These are phyloP conservation scores for Chenopodium quinoa DNA, from an alignment of 148 eudicot species.

Conservation along the genomic window DNA sequence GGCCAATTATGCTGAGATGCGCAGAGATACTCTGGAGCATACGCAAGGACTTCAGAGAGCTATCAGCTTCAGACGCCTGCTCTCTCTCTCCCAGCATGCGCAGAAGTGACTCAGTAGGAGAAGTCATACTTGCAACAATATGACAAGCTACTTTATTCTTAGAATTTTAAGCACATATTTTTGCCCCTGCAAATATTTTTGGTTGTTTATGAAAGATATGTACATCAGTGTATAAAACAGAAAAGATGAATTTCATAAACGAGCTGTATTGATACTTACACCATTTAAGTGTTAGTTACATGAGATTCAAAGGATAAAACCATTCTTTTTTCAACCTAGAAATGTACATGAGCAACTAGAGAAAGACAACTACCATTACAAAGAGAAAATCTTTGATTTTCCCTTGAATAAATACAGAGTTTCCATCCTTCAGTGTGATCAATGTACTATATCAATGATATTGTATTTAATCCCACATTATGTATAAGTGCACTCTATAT, in stretches of 20 bases:
- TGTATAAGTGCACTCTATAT: background rate
- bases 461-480: background rate
- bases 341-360: background rate
- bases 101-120: conserved; percentile 29
- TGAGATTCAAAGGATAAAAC: background rate
- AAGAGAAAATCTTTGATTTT: conserved; percentile 5
- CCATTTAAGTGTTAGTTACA: background rate
- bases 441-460: background rate
- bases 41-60: conserved; percentile 63
- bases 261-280: background rate
- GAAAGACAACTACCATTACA: background rate
- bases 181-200: background rate
- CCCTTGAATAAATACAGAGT: background rate
- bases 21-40: conserved; percentile 82
- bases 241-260: background rate
- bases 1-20: conserved; percentile 79
- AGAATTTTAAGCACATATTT: background rate
- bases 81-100: conserved; percentile 29
- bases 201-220: background rate
- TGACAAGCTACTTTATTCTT: background rate
- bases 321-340: background rate
- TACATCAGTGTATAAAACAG: background rate
- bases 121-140: background rate
- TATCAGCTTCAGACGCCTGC: conserved; percentile 27
- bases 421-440: background rate